Evolutionary conservation across 805 yeast species (phyloP).

Genomic region (Candida endomychidarum): DNA sequence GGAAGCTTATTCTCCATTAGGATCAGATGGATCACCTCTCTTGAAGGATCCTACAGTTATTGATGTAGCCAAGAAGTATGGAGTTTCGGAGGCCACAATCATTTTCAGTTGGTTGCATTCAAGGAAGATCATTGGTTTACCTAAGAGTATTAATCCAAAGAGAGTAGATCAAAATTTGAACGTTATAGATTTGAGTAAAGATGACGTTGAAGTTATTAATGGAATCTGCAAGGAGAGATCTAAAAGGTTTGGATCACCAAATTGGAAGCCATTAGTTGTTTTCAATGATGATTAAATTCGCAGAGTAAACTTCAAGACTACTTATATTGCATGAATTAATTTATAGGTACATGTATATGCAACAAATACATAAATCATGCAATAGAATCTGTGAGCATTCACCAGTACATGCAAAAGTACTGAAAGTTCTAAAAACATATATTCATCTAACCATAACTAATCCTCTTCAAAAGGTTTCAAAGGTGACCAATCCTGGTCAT

Average conservation of each 20-base stretch:
- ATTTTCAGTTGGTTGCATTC: constrained; percentile 49
- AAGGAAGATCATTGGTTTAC: constrained; percentile 39
- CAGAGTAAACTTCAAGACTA: no score
- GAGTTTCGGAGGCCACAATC: constrained; percentile 48
- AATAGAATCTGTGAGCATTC: no score
- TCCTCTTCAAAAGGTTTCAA: constrained; percentile 16
- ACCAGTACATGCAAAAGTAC: no score
- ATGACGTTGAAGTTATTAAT: constrained; percentile 30
- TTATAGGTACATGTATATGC: no score
- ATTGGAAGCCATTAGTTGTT: constrained; percentile 16
- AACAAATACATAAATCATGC: no score
- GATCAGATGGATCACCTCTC: constrained; percentile 56
- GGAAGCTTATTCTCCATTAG: constrained; percentile 81
- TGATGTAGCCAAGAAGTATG: constrained; percentile 44
- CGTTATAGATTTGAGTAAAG: constrained; percentile 30
- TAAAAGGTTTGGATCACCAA: constrained; percentile 15
- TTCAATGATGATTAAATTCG: constrained; percentile 15
- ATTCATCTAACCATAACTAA: background rate
- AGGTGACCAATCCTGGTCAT: constrained; percentile 35
- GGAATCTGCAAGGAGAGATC: constrained; percentile 25
- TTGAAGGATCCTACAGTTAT: constrained; percentile 43
- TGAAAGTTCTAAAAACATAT: no score
- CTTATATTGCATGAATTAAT: no score
- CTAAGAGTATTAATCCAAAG: constrained; percentile 31
- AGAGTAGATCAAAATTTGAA: constrained; percentile 37